Base-by-base conservation (phyloP, 176 grass and related monocot species). In the Rhynchospora breviuscula region DNA sequence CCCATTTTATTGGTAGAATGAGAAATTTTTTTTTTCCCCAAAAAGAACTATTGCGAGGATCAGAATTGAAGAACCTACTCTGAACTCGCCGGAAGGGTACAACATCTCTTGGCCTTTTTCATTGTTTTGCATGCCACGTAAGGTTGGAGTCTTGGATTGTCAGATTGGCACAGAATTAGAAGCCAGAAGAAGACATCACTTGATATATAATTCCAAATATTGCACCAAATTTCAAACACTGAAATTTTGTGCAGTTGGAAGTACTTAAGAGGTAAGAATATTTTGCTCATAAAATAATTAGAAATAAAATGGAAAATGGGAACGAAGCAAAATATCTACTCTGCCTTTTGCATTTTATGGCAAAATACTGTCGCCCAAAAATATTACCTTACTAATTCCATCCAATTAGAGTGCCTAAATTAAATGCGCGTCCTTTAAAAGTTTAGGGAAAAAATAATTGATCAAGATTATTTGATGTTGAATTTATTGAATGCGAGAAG, bases 241-340 rank as follows among this genome's bases (percentile, higher is more conserved):
- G 22, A 79, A 79, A 79, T 79, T 79, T 79, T 79, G 76, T 58
- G 9, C 29, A 59, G 51, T 57, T 79, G 6, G 76, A 57, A 26
- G 35, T 17, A 18, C 4, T 33, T 13, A 6, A 35, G 29, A 43
- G 11, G 29, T 15, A 40, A 67, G 11, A 67, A 40, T 13, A 8
- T 9, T 63, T 63, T 67, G 33, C 14, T 14, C 10, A 15, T 0
- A 15, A 33, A 43, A 14, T 65, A 65, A 65, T 65, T 3, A 65
- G 4, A 65, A 40, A 40, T 40, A 40, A 40, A 40, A 40, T 40
- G 35, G 35, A 40, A 52, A 52, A 52, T 52, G 7, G 49, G 3
- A 52, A 12, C 10, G 49, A 52, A 52, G 49, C 49, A 52, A 52
- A 52, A 52, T 52, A 52, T 52, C 4, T 40, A 40, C 3, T 40